phyloP scores from a whole-genome alignment of 768 basidiomycete genomes.

The Lentinula boryana region DNA sequence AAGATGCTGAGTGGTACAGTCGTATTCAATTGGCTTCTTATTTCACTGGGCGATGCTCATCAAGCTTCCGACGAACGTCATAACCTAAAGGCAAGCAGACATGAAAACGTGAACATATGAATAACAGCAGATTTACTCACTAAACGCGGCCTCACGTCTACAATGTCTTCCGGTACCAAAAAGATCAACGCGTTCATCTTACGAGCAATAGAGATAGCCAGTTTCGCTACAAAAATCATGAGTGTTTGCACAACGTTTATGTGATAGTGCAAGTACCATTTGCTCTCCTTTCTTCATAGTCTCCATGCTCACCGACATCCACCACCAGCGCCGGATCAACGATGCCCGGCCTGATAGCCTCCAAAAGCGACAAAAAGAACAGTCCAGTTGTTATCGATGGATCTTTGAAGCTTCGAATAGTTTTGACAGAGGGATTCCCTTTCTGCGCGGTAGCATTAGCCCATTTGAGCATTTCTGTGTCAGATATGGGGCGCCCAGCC shows the following conservation, averaged over 20 bases:
- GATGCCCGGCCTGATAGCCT: conserved; percentile 88
- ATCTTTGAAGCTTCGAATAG: conserved; percentile 93
- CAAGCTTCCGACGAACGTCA: conserved; percentile 93
- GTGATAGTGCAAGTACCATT: conserved; percentile 58
- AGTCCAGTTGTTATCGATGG: conserved; percentile 81
- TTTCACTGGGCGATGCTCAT: conserved; percentile 59
- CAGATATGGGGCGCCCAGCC: conserved; percentile 79
- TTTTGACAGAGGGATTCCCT: conserved; percentile 46
- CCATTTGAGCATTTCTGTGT: conserved; percentile 94
- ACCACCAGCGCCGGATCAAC: conserved; percentile 85
- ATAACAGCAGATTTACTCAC: conserved; percentile 35
- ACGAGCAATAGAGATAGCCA: conserved; percentile 97
- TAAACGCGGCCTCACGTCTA: conserved; percentile 86
- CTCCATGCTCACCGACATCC: conserved; percentile 49
- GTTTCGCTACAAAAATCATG: conserved; percentile 58
- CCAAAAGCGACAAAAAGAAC: conserved; percentile 91
- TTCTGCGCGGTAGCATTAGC: conserved; percentile 85
- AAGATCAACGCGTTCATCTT: conserved; percentile 97
- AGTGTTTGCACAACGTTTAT: not conserved
- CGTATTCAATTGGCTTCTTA: not conserved
- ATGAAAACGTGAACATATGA: not conserved
- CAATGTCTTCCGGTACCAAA: conserved; percentile 95
- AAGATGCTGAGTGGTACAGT: not conserved
- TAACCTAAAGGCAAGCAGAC: conserved; percentile 46
- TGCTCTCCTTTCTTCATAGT: conserved; percentile 84